Base-by-base conservation (phyloP, 331 rosid species). In the Dryas integrifolia region DNA sequence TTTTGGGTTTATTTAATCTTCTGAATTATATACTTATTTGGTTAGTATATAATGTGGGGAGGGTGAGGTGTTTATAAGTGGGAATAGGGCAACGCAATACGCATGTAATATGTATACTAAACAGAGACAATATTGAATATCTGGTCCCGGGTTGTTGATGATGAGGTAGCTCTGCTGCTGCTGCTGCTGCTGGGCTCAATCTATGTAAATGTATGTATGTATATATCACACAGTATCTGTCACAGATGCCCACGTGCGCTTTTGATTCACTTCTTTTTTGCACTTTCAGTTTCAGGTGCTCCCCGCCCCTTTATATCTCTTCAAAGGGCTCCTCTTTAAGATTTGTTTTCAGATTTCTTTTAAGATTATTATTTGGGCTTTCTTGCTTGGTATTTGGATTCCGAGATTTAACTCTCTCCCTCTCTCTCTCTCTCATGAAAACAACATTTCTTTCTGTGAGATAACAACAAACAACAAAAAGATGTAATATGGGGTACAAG, bases 241-340 rank as follows among this genome's bases (percentile, higher is more conserved):
- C 16, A 18, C n/a, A 43, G 76, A 78, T 48, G 72, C 79, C 77
- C 93, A 88, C 93, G 89, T 88, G 91, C 73, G 74, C 67, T 11
- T 72, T 76, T 84, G 71, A 72, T 70, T 77, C 44, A 44, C 75
- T 47, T 59, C 15, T 49, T 52, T 78, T 58, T 64, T 47, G 56
- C 58, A 41, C 77, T 70, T 75, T 83, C 77, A 48, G 65, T 73
- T 79, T 68, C 91, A 82, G 86, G 78, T 82, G 87, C 76, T 78
- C 3, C 62, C 9, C 3, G 15, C 12, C 60, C 50, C 67, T 60
- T 7, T 70, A 3, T 49, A 40, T 39, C 3, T 44, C 46, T 72
- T 47, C 30, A 26, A 26, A 26, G 30, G 30, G 72, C 76, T 63
- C 44, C 59, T 13, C 49, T 72, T 64, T 51, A 45, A 59, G 77